A percentile compares a stretch with the other conserved stretches of the same genome.
Conservation (phyloP, 2,329 filamentous ascomycete genomes). For the Aspergillus tubingensis region DNA sequence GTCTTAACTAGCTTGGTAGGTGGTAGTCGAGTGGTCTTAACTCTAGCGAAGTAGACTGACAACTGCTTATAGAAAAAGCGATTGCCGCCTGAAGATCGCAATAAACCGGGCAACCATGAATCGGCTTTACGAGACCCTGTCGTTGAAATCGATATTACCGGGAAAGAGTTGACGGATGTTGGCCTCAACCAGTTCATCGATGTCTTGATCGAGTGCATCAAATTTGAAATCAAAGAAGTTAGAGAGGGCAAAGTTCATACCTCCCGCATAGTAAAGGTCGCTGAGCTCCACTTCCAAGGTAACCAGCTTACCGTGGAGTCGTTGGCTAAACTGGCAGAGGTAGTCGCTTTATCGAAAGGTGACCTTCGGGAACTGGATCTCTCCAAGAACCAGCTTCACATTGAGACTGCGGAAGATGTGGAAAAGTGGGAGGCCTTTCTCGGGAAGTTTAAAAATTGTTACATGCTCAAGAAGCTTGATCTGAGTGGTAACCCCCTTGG, state of each 20-base stretch:
- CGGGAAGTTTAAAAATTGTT: conserved; percentile 45
- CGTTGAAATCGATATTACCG: conserved; percentile 50
- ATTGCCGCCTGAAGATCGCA: conserved; percentile 31
- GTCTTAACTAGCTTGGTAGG: conserved; percentile 49
- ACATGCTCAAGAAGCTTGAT: conserved; percentile 47
- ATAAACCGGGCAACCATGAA: conserved; percentile 14
- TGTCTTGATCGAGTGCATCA: conserved; percentile 45
- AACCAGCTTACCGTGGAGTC: conserved; percentile 48
- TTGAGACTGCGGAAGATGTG: conserved; percentile 40
- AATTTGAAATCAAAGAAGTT: too few relatives aligned
- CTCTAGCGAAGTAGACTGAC: conserved; percentile 1
- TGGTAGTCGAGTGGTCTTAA: background rate
- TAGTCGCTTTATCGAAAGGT: conserved; percentile 45
- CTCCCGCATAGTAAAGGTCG: conserved; percentile 33
- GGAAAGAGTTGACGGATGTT: conserved; percentile 50
- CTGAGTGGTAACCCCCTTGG: conserved; percentile 49
- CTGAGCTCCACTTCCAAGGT: conserved; percentile 49
- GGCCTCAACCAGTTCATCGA: conserved; percentile 47
- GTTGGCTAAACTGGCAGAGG: conserved; percentile 43
- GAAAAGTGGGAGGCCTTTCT: conserved; percentile 49
- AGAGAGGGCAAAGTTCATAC: too few relatives aligned
- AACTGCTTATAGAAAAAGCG: conserved; percentile 34
- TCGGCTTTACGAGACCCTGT: conserved; percentile 34
- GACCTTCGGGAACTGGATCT: conserved; percentile 52
- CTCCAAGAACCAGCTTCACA: conserved; percentile 47